Conservation (phyloP, 139 green algal genomes). For the Coccomyxa sp. region DNA sequence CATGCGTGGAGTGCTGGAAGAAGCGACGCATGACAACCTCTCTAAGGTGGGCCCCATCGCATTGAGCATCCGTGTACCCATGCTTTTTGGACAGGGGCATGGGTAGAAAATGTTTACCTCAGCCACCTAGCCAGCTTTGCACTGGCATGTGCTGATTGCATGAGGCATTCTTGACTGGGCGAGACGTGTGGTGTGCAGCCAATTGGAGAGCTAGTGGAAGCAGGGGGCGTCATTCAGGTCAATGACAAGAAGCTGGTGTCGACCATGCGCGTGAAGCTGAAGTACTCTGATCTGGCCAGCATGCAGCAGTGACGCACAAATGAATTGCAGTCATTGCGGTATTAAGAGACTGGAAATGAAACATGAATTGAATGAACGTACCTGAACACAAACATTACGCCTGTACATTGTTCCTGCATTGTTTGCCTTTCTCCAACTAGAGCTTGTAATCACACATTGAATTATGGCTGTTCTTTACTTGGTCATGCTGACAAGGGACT, state of each 20-base stretch:
- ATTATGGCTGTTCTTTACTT: no score
- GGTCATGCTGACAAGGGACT: no score
- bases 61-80: background rate
- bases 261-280: conserved; percentile 43
- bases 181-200: conserved; percentile 5
- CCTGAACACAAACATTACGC: no score
- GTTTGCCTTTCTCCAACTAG: no score
- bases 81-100: background rate
- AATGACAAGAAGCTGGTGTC: conserved; percentile 89
- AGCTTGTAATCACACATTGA: no score
- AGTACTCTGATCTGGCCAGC: conserved; percentile 9
- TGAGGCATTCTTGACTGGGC: background rate
- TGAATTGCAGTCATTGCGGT: background rate
- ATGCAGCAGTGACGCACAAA: background rate
- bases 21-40: conserved; percentile 79
- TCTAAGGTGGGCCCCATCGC: conserved; percentile 17
- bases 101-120: background rate
- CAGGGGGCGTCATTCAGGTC: conserved; percentile 57
- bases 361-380: background rate
- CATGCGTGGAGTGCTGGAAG: conserved; percentile 83
- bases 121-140: background rate
- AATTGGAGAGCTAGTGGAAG: conserved; percentile 46
- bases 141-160: background rate
- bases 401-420: no score
- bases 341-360: background rate